Evolutionary conservation across 2,329 filamentous ascomycete genomes (phyloP).

Genomic region (Cladosporium velox): DNA sequence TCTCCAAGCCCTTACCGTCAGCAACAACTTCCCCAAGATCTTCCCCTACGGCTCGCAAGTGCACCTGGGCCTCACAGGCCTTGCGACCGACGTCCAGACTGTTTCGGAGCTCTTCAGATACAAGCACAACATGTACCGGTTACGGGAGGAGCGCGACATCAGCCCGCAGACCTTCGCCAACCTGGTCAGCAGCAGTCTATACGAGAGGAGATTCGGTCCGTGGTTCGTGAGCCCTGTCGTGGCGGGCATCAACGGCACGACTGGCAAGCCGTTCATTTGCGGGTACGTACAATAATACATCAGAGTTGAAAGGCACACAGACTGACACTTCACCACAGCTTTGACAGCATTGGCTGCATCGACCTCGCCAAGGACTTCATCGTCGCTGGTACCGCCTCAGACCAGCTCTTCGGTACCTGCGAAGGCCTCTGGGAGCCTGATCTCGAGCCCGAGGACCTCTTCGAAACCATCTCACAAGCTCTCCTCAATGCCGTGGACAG

Average conservation of each 20-base stretch:
- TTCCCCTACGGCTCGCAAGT: slow-evolving; percentile 90
- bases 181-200: slow-evolving; percentile 85
- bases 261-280: slow-evolving; percentile 94
- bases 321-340: slow-evolving; percentile 43
- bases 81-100: slow-evolving; percentile 92
- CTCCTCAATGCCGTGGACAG: slow-evolving; percentile 94
- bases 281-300: slow-evolving; percentile 49
- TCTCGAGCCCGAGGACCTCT: slow-evolving; percentile 90
- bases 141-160: slow-evolving; percentile 97
- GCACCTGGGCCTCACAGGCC: slow-evolving; percentile 92
- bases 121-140: slow-evolving; percentile 99
- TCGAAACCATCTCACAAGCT: slow-evolving; percentile 96
- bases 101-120: slow-evolving; percentile 97
- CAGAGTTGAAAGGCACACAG: background rate
- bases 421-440: slow-evolving; percentile 97
- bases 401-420: slow-evolving; percentile 98
- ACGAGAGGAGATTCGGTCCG: slow-evolving; percentile 93
- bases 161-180: slow-evolving; percentile 94
- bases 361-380: slow-evolving; percentile 99
- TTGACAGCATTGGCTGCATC: slow-evolving; percentile 98
- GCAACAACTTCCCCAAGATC: slow-evolving; percentile 99
- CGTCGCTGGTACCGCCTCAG: slow-evolving; percentile 90
- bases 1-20: slow-evolving; percentile 93
- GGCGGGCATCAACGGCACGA: slow-evolving; percentile 91
- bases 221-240: slow-evolving; percentile 96